Conservation (phyloP, 2,329 filamentous ascomycete genomes). For the Nigrograna mackinnonii region DNA sequence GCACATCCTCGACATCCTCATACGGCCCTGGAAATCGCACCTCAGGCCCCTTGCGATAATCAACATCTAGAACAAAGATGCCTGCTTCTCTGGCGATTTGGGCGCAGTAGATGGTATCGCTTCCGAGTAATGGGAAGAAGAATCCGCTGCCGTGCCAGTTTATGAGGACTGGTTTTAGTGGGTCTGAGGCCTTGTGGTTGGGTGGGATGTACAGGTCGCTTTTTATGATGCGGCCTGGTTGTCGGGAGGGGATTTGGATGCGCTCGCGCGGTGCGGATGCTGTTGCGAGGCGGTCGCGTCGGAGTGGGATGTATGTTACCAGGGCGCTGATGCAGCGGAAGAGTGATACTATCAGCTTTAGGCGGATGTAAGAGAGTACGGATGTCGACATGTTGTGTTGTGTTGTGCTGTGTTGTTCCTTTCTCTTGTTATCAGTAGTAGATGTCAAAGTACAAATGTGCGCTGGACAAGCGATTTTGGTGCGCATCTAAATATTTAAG, state of each 20-base stretch:
- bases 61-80: slow-evolving; percentile 38
- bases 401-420: no score
- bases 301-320: no score
- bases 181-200: background rate
- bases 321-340: no score
- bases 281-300: no score
- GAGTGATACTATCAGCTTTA: no score
- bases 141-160: slow-evolving; percentile 42
- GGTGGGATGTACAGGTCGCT: slow-evolving; percentile 22
- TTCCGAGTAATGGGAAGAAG: slow-evolving; percentile 40
- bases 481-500: no score
- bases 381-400: no score
- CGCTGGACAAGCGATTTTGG: no score
- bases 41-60: slow-evolving; percentile 45
- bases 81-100: slow-evolving; percentile 29
- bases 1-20: slow-evolving; percentile 39
- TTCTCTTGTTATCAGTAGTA: no score
- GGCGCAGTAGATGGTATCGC: slow-evolving; percentile 44
- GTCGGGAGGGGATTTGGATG: slow-evolving; percentile 22
- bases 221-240: slow-evolving; percentile 16
- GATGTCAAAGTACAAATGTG: no score
- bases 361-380: no score
- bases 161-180: slow-evolving; percentile 28
- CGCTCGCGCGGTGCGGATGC: no score
- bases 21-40: slow-evolving; percentile 41